Percentiles rank a stretch among this genome's conserved stretches.
Conservation (phyloP, 164 flowering plant genomes). For the Cinnamomum micranthum region DNA sequence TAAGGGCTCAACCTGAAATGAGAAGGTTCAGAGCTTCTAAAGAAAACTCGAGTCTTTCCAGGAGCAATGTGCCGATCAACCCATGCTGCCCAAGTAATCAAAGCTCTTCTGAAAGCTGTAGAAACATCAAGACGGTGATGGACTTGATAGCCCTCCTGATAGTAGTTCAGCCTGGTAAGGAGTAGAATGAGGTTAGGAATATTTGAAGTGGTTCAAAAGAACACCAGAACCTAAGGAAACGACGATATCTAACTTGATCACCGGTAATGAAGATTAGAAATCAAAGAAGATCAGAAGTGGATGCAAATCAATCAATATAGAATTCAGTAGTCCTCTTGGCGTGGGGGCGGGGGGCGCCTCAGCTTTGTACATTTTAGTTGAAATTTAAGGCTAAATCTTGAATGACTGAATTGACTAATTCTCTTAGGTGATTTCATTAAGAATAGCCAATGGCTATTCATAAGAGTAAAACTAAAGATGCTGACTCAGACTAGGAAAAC, state of each 20-base stretch:
- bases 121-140: conserved; percentile 71
- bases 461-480: too few species aligned
- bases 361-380: too few species aligned
- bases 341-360: too few species aligned
- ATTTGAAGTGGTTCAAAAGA: neutral
- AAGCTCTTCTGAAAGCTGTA: conserved; percentile 64
- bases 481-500: too few species aligned
- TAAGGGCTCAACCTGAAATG: conserved; percentile 74
- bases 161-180: conserved; percentile 66
- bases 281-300: neutral
- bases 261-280: neutral
- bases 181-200: neutral
- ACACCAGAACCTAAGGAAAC: neutral
- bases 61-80: conserved; percentile 61
- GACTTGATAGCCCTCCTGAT: conserved; percentile 69
- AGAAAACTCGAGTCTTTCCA: conserved; percentile 71
- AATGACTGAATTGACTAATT: too few species aligned
- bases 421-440: too few species aligned
- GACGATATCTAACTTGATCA: neutral
- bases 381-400: too few species aligned
- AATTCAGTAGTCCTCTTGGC: neutral
- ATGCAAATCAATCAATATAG: neutral
- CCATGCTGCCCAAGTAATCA: conserved; percentile 94
- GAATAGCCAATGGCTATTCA: too few species aligned
- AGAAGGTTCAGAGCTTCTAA: conserved; percentile 77